Percentiles rank a stretch among this genome's conserved stretches.
Conservation (phyloP, 768 basidiomycete genomes). For the Lactarius quietus region DNA sequence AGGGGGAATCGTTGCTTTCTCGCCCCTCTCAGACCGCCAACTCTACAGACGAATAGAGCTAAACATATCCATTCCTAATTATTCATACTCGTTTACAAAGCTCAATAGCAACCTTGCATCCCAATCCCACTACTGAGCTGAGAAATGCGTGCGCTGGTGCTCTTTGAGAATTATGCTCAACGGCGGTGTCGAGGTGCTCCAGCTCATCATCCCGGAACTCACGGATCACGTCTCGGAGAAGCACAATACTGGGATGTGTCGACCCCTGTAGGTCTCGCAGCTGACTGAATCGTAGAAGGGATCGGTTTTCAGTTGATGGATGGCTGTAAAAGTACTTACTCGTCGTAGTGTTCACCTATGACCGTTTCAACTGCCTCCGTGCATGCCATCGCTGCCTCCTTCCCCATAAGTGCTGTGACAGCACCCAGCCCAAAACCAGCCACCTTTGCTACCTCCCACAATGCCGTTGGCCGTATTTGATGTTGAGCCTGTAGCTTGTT, state of each 20-base stretch:
- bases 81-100: conserved; percentile 73
- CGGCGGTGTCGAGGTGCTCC: conserved; percentile 89
- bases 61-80: background rate
- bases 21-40: conserved; percentile 19
- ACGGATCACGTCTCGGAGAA: conserved; percentile 65
- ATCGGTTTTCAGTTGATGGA: background rate
- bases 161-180: conserved; percentile 81
- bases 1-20: conserved; percentile 39
- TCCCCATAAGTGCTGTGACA: conserved; percentile 81
- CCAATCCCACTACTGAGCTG: conserved; percentile 77
- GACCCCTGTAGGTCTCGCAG: conserved; percentile 66
- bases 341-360: conserved; percentile 97
- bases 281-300: conserved; percentile 52
- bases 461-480: conserved; percentile 73
- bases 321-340: conserved; percentile 52
- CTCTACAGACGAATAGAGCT: conserved; percentile 21
- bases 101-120: conserved; percentile 88
- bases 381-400: conserved; percentile 96
- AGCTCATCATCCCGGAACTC: conserved; percentile 95
- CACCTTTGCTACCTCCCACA: conserved; percentile 81
- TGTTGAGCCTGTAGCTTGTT: conserved; percentile 83
- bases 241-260: conserved; percentile 73
- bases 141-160: conserved; percentile 90
- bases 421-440: conserved; percentile 87
- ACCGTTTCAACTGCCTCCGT: conserved; percentile 98